These are phyloP conservation scores for Helianthus annuus DNA, from an alignment of 129 eudicot genomes.

Conservation along the genomic window DNA sequence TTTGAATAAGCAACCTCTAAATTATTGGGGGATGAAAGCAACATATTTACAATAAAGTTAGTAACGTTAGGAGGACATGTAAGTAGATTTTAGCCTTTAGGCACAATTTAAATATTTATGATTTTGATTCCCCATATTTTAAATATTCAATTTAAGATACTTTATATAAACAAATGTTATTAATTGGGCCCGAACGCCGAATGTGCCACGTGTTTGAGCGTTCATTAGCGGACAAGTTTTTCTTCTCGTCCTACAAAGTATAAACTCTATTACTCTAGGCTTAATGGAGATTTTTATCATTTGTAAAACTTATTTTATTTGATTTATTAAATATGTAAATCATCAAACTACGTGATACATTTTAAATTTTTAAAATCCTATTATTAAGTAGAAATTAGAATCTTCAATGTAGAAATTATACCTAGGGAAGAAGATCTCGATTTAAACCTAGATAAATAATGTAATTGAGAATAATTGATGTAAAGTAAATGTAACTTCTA, in stretches of 20 bases:
- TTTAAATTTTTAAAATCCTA: no score
- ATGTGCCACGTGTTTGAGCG: constrained; percentile 23
- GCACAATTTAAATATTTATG: constrained; percentile 7
- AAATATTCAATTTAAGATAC: background rate
- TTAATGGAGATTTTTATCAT: background rate
- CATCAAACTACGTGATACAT: no score
- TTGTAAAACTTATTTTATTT: no score
- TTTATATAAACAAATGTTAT: background rate
- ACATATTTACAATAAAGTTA: constrained; percentile 7
- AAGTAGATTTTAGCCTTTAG: constrained; percentile 1
- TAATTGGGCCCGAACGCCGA: constrained; percentile 17
- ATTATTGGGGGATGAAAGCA: constrained; percentile 15
- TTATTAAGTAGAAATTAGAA: no score
- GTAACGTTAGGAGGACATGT: constrained; percentile 3
- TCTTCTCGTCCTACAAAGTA: constrained; percentile 10
- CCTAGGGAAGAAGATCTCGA: no score
- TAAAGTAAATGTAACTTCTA: no score
- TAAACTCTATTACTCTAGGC: background rate
- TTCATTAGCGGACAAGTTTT: background rate
- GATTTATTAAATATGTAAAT: no score
- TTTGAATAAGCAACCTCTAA: constrained; percentile 29
- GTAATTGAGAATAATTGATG: no score
- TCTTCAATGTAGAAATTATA: no score
- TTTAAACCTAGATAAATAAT: no score
- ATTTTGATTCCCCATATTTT: constrained; percentile 11